phyloP scores from a whole-genome alignment of 2,329 filamentous ascomycete genomes.

The Ilyonectria destructans region DNA sequence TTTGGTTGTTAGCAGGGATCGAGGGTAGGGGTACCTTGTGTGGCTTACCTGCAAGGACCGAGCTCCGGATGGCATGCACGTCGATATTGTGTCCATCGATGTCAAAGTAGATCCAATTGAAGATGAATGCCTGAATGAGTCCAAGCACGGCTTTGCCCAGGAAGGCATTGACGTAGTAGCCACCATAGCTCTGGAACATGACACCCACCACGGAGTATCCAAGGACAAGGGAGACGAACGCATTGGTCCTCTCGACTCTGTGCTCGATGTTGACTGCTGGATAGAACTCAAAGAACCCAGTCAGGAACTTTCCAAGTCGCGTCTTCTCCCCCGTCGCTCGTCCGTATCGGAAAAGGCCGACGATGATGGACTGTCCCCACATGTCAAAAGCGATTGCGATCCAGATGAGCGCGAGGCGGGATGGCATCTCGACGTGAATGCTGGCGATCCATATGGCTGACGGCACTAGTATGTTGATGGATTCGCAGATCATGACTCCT shows the following conservation, averaged over 20 bases:
- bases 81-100: conserved; percentile 72
- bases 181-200: conserved; percentile 69
- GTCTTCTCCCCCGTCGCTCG: conserved; percentile 37
- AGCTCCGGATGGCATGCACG: conserved; percentile 74
- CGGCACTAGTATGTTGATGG: conserved; percentile 63
- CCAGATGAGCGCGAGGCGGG: conserved; percentile 71
- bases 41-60: conserved; percentile 59
- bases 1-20: conserved; percentile 23
- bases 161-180: conserved; percentile 67
- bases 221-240: conserved; percentile 77
- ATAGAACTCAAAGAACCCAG: conserved; percentile 69
- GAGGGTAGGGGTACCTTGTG: neutral
- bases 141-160: conserved; percentile 76
- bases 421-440: conserved; percentile 70
- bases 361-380: conserved; percentile 61
- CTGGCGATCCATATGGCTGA: conserved; percentile 73
- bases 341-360: conserved; percentile 58
- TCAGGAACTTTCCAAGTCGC: conserved; percentile 48
- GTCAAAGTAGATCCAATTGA: conserved; percentile 78
- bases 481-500: conserved; percentile 68
- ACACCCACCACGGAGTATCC: conserved; percentile 76
- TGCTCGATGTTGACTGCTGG: conserved; percentile 78
- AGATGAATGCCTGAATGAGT: conserved; percentile 70
- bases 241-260: conserved; percentile 75
- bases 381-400: conserved; percentile 70